These are phyloP conservation scores for Boletellus sp. DNA, from an alignment of 1,284 basidiomycete genomes.

Conservation along the genomic window DNA sequence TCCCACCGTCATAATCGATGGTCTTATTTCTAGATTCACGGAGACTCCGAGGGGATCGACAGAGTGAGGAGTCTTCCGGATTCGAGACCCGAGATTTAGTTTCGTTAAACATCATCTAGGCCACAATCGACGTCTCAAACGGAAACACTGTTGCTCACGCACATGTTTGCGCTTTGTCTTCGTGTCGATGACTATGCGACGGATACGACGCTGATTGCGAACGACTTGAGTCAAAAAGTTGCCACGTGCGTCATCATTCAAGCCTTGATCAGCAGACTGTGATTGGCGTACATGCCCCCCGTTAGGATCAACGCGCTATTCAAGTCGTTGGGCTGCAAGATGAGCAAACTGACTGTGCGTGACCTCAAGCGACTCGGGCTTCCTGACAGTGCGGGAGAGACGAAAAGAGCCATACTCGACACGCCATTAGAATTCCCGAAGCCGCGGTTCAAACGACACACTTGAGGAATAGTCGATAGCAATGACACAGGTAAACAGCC, in stretches of 20 bases:
- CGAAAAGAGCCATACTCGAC: conserved; percentile 67
- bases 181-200: conserved; percentile 73
- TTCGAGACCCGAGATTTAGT: not conserved
- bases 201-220: conserved; percentile 63
- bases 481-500: too few species aligned
- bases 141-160: conserved; percentile 68
- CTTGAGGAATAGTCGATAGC: conserved; percentile 5
- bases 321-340: conserved; percentile 63
- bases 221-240: conserved; percentile 65
- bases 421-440: conserved; percentile 81
- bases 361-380: conserved; percentile 69
- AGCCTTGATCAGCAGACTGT: not conserved
- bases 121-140: conserved; percentile 66
- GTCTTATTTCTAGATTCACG: conserved; percentile 76
- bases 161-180: conserved; percentile 79
- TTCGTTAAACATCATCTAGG: conserved; percentile 34
- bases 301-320: conserved; percentile 50
- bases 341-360: conserved; percentile 52
- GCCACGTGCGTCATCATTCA: conserved; percentile 50
- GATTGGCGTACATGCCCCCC: not conserved
- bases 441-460: conserved; percentile 31
- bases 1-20: conserved; percentile 66
- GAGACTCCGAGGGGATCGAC: conserved; percentile 63
- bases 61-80: conserved; percentile 41
- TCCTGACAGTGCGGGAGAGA: conserved; percentile 52